Evolutionary conservation across 2,329 filamentous ascomycete species (phyloP), one percentile per base, ranked within the genome.

Genomic region (Capronia epimyces): DNA sequence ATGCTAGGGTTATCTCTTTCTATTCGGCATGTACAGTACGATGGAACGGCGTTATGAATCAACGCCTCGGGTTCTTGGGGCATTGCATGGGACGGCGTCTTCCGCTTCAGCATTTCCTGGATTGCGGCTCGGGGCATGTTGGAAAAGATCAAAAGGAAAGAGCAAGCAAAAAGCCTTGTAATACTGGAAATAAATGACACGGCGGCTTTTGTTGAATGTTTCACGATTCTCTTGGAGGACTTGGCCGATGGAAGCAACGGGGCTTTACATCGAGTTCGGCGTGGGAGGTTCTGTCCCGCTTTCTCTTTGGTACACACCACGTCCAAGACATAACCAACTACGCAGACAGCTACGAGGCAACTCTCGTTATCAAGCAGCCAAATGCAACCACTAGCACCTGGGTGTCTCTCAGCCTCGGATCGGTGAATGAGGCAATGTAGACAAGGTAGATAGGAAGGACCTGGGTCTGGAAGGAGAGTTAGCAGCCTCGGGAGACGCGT

Each of bases 21-120:
- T 48, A 13, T 20, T 18, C 34, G 46, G 41, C 49, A 43, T 58
- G 56, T 58, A 58, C 56, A 58, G 53, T 58, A 58, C 46, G 56
- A 58, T 21, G 53, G 50, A 44, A 58, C 34, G 56, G 56, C 50
- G 50, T 54, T 55, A 47, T 52, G 49, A 46, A 48, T 32, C 36
- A 39, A 46, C 29, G 16, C 27, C 27, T 47, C 47, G 34, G 31
- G 24, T 42, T 46, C 36, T 36, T 36, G 24, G 44, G 41, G 46
- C 43, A 31, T 47, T 48, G 55, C 55, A 55, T 57, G 39, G 55
- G 40, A 47, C 24, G 55, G 52, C 45, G 52, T 41, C 22, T 20
- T 31, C 52, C 48, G 29, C 43, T 54, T 47, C 45, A 43, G 55
- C 55, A 57, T 52, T 47, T 52, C 50, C 41, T 50, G 43, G 46